Percentiles rank a stretch among this genome's conserved stretches.
phyloP scores from a whole-genome alignment of 495 filamentous ascomycete genomes.

The Amphirosellinia nigrospora region DNA sequence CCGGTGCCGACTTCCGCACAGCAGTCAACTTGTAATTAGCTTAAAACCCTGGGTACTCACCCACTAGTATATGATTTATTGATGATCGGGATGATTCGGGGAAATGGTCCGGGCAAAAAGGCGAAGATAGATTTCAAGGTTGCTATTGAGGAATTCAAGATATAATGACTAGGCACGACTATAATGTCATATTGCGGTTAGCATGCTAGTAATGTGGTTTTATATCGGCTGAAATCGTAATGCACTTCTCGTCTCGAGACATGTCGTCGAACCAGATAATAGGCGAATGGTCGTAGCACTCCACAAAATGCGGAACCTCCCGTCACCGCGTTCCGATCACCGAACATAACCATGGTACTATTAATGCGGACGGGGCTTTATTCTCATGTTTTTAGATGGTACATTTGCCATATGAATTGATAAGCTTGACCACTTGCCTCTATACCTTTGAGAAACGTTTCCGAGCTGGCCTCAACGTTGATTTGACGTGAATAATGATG shows the following conservation, averaged over 20 bases:
- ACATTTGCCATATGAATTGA: background rate
- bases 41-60: conserved; percentile 23
- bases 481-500: background rate
- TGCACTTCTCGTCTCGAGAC: background rate
- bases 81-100: conserved; percentile 39
- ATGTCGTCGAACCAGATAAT: background rate
- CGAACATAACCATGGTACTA: background rate
- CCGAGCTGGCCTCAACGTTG: background rate
- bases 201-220: background rate
- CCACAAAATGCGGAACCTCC: conserved; percentile 12
- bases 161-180: conserved; percentile 7
- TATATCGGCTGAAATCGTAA: conserved; percentile 14
- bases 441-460: background rate
- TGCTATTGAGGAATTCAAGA: conserved; percentile 30
- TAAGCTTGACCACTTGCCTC: background rate
- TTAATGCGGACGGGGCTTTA: background rate
- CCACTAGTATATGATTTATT: conserved; percentile 31
- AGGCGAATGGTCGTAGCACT: background rate
- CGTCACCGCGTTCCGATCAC: conserved; percentile 10
- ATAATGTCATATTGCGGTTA: conserved; percentile 16
- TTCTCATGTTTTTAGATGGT: too few relatives aligned
- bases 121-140: conserved; percentile 37
- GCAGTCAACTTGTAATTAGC: conserved; percentile 79
- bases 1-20: conserved; percentile 87
- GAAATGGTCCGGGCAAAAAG: conserved; percentile 38